A percentile compares a stretch with the other conserved stretches of the same genome.
Evolutionary conservation across 768 basidiomycete genomes (phyloP).

Genomic region (Boletus sensibilis): DNA sequence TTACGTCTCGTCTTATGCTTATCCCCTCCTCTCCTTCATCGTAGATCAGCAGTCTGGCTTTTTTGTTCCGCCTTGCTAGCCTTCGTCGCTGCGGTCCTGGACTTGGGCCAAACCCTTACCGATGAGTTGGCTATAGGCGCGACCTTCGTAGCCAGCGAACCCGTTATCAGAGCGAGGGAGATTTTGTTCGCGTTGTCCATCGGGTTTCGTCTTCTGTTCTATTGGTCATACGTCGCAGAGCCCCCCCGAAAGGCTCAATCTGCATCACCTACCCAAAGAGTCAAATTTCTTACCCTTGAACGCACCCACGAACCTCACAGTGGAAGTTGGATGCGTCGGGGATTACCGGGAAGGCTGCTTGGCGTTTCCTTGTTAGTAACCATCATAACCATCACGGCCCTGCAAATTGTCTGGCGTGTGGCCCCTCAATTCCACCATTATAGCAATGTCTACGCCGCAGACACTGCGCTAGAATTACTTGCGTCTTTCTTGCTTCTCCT

Average conservation of each 20-base stretch:
- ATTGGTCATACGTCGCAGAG: constrained; percentile 63
- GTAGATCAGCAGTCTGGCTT: constrained; percentile 49
- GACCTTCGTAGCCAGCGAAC: constrained; percentile 22
- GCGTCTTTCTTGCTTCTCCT: constrained; percentile 58
- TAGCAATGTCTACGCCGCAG: constrained; percentile 54
- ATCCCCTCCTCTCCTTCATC: background rate
- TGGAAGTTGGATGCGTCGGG: constrained; percentile 68
- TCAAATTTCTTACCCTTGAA: constrained; percentile 18
- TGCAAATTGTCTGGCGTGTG: constrained; percentile 67
- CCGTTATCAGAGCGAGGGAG: constrained; percentile 54
- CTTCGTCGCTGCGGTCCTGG: constrained; percentile 62
- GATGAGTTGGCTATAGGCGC: constrained; percentile 32
- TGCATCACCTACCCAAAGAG: constrained; percentile 29
- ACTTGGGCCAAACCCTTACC: constrained; percentile 54
- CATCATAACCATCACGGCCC: constrained; percentile 45
- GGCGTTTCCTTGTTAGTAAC: constrained; percentile 50
- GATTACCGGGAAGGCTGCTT: constrained; percentile 49
- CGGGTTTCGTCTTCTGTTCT: constrained; percentile 61
- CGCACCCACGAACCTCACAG: constrained; percentile 41
- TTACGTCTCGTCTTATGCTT: background rate
- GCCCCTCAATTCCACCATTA: constrained; percentile 36
- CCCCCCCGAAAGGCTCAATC: constrained; percentile 41
- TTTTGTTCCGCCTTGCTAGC: constrained; percentile 56
- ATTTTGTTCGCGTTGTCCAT: constrained; percentile 54
- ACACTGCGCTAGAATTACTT: constrained; percentile 57